Conservation (phyloP, 306 rosid genomes). For the Luffa acutangula region DNA sequence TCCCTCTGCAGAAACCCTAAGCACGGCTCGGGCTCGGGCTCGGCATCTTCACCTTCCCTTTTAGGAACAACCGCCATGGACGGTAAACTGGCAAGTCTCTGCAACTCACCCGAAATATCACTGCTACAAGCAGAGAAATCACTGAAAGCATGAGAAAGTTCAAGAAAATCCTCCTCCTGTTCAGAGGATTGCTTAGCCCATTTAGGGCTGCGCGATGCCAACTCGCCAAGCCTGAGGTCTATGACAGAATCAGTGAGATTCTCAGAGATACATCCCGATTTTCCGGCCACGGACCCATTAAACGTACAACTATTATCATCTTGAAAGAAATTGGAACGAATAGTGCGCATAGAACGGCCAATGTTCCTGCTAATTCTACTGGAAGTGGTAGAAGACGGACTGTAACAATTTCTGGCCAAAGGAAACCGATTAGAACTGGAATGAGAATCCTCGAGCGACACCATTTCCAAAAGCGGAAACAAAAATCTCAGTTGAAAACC, state of each 20-base stretch:
- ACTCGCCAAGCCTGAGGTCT: slow-evolving; percentile 83
- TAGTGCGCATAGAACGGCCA: slow-evolving; percentile 90
- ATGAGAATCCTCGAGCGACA: slow-evolving; percentile 67
- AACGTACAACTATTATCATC: slow-evolving; percentile 42
- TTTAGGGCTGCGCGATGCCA: slow-evolving; percentile 41
- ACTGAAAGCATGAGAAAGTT: slow-evolving; percentile 78
- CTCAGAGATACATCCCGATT: slow-evolving; percentile 52
- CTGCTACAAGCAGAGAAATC: slow-evolving; percentile 88
- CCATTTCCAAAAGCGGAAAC: slow-evolving; percentile 29
- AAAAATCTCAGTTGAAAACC: not conserved
- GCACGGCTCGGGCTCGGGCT: slow-evolving; percentile 51
- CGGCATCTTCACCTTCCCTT: not conserved
- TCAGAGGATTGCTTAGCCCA: slow-evolving; percentile 27
- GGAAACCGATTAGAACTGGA: slow-evolving; percentile 53
- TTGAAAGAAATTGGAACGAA: slow-evolving; percentile 61
- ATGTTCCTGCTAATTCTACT: slow-evolving; percentile 38
- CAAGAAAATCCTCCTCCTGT: slow-evolving; percentile 51
- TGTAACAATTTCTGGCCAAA: slow-evolving; percentile 28
- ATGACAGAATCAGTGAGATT: slow-evolving; percentile 69
- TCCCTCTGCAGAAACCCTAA: slow-evolving; percentile 76
- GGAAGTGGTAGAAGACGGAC: slow-evolving; percentile 30
- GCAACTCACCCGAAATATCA: slow-evolving; percentile 86
- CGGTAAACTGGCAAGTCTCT: slow-evolving; percentile 62
- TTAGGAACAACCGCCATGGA: slow-evolving; percentile 35
- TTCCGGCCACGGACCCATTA: slow-evolving; percentile 1